Percentiles rank a stretch among this genome's conserved stretches.
These are phyloP conservation scores for Cladophialophora immunda DNA, from an alignment of 2,329 filamentous ascomycete genomes.

Conservation along the genomic window DNA sequence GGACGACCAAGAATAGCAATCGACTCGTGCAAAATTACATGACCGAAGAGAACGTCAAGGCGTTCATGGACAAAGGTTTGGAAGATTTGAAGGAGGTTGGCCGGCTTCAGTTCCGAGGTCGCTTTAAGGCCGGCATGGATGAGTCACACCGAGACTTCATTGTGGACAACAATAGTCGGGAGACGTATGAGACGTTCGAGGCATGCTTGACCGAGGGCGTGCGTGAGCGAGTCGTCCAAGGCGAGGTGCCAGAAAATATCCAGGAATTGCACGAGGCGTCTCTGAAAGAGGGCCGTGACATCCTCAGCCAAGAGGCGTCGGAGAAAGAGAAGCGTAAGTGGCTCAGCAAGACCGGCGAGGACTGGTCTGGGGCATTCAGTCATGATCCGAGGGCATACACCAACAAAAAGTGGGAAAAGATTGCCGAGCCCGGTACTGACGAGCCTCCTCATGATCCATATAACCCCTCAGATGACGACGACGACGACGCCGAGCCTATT, in stretches of 20 bases:
- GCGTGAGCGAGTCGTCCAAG: conserved; percentile 72
- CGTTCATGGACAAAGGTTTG: conserved; percentile 72
- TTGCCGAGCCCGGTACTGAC: conserved; percentile 65
- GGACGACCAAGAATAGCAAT: conserved; percentile 77
- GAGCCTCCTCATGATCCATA: conserved; percentile 61
- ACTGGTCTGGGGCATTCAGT: conserved; percentile 89
- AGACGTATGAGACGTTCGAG: conserved; percentile 95
- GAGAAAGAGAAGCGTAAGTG: conserved; percentile 79
- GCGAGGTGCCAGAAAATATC: conserved; percentile 76
- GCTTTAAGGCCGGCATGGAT: conserved; percentile 91
- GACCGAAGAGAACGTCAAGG: conserved; percentile 75
- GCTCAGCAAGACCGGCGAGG: conserved; percentile 79
- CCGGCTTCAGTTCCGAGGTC: conserved; percentile 78
- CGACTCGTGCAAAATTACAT: conserved; percentile 92
- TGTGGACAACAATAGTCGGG: conserved; percentile 84
- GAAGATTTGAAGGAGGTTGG: conserved; percentile 81
- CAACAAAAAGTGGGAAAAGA: conserved; percentile 61
- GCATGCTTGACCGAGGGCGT: conserved; percentile 90
- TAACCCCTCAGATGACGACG: conserved; percentile 54
- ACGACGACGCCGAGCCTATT: conserved; percentile 42
- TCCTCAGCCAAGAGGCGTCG: conserved; percentile 73
- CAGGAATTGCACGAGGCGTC: conserved; percentile 83
- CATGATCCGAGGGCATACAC: conserved; percentile 73
- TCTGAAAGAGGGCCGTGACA: conserved; percentile 78
- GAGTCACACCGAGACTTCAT: conserved; percentile 85